phyloP scores from a whole-genome alignment of 148 eudicot species.

The Polygonum maritimum region DNA sequence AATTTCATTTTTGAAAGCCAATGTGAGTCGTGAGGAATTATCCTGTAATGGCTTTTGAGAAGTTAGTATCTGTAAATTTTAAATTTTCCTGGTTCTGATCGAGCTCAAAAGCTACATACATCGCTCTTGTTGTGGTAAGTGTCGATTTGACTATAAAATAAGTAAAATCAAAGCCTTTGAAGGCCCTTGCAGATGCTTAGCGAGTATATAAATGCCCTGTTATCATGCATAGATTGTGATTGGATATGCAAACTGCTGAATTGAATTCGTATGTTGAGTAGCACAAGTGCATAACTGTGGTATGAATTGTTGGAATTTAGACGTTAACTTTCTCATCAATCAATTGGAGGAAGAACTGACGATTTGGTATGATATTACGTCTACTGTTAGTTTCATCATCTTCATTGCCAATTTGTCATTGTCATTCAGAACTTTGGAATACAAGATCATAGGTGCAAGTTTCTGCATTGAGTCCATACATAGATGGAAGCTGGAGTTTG shows the following conservation, averaged over 20 bases:
- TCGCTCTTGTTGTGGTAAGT: not conserved
- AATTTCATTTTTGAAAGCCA: not conserved
- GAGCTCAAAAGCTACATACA: not conserved
- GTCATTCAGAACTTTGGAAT: not conserved
- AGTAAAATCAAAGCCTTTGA: not conserved
- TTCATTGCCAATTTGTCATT: not conserved
- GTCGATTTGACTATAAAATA: not conserved
- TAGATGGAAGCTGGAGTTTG: constrained; percentile 54
- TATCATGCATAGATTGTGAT: not conserved
- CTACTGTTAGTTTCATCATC: not conserved
- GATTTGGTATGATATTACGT: not conserved
- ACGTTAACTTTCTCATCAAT: not conserved
- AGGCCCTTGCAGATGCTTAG: not conserved
- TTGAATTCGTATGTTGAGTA: not conserved
- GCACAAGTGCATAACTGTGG: not conserved
- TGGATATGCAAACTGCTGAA: not conserved
- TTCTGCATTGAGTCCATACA: constrained; percentile 11
- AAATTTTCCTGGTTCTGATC: not conserved
- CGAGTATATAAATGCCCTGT: not conserved
- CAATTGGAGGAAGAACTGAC: not conserved
- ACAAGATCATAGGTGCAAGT: not conserved
- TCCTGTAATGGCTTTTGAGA: not conserved
- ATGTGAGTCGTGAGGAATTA: not conserved
- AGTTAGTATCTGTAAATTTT: not conserved
- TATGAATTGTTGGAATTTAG: not conserved